Conservation (phyloP, 257 asterid species). For the Przewalskia tangutica region DNA sequence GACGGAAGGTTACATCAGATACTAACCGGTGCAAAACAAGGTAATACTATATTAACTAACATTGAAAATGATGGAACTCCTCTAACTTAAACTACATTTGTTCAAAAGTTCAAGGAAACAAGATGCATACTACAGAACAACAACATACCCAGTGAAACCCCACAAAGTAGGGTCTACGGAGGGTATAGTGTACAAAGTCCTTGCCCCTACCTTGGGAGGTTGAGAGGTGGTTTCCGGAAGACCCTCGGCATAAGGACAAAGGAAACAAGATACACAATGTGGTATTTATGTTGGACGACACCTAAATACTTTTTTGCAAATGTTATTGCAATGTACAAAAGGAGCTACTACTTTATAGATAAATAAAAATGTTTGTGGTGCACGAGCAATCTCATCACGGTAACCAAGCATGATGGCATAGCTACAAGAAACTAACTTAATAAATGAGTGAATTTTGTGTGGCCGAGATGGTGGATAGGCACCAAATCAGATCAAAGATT, state of each 20-base stretch:
- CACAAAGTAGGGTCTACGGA: too few species aligned
- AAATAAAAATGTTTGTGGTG: not conserved
- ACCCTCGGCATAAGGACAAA: too few species aligned
- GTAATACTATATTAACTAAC: not conserved
- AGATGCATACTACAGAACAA: not conserved
- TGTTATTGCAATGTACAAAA: not conserved
- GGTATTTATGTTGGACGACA: not conserved
- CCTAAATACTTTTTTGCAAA: not conserved
- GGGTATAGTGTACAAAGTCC: too few species aligned
- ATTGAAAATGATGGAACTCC: not conserved
- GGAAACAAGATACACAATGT: too few species aligned
- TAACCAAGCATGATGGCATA: not conserved
- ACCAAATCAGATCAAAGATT: not conserved
- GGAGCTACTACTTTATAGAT: not conserved
- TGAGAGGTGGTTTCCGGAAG: too few species aligned
- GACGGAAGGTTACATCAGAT: not conserved
- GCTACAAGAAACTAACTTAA: not conserved
- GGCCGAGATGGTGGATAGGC: not conserved
- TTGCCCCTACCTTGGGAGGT: too few species aligned
- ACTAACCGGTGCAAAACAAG: not conserved
- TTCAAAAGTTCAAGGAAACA: not conserved
- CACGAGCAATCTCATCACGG: not conserved
- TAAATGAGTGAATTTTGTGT: not conserved
- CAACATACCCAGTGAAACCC: too few species aligned
- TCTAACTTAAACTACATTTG: not conserved